phyloP scores from a whole-genome alignment of 2,329 filamentous ascomycete species.

The Epichloe brachyelytri region DNA sequence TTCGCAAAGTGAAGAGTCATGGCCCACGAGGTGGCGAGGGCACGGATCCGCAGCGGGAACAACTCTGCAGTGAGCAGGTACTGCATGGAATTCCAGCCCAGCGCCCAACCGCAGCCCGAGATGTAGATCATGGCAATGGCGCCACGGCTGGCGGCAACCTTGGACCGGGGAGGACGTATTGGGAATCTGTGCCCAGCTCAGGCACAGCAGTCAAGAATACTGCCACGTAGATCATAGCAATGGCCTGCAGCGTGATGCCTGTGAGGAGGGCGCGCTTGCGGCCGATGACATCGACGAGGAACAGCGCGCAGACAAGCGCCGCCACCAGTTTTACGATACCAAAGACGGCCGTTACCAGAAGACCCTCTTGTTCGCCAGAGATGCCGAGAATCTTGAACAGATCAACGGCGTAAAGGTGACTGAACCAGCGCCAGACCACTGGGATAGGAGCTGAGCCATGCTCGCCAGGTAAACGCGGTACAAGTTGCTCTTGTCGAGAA shows the following conservation, averaged over 20 bases:
- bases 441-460: slow-evolving; percentile 57
- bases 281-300: slow-evolving; percentile 68
- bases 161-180: slow-evolving; percentile 31
- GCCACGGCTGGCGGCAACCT: slow-evolving; percentile 47
- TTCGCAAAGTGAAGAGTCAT: slow-evolving; percentile 73
- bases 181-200: slow-evolving; percentile 35
- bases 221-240: slow-evolving; percentile 51
- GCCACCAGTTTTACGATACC: slow-evolving; percentile 61
- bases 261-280: slow-evolving; percentile 53
- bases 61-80: slow-evolving; percentile 69
- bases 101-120: slow-evolving; percentile 55
- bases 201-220: slow-evolving; percentile 51
- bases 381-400: slow-evolving; percentile 63
- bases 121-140: slow-evolving; percentile 65
- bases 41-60: slow-evolving; percentile 62
- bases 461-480: slow-evolving; percentile 59
- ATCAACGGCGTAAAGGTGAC: slow-evolving; percentile 69
- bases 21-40: slow-evolving; percentile 54
- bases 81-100: slow-evolving; percentile 66
- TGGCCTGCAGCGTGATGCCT: slow-evolving; percentile 46
- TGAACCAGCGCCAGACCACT: slow-evolving; percentile 60
- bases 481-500: slow-evolving; percentile 53
- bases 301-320: slow-evolving; percentile 57
- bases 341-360: slow-evolving; percentile 64
- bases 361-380: slow-evolving; percentile 51